Conservation (phyloP, 176 grass and related monocot genomes). For the Raddia guianensis region DNA sequence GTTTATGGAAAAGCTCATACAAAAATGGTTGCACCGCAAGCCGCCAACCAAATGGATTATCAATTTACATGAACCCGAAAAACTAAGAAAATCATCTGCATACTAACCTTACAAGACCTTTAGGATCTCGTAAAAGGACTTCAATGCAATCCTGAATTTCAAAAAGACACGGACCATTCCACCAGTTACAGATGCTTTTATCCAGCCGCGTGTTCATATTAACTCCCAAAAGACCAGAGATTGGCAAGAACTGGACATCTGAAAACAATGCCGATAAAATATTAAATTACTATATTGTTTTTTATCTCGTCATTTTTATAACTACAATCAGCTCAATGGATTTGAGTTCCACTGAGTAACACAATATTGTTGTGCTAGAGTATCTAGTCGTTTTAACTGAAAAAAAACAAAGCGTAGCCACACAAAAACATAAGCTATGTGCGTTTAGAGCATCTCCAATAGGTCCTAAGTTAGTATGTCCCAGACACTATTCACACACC, state of each 20-base stretch:
- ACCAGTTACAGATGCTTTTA: constrained; percentile 60
- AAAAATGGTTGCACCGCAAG: neutral
- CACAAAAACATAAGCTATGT: neutral
- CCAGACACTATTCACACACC: too few species aligned
- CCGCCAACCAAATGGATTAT: neutral
- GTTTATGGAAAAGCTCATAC: neutral
- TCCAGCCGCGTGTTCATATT: constrained; percentile 62
- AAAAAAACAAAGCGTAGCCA: neutral
- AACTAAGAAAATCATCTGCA: neutral
- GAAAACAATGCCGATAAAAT: constrained; percentile 31
- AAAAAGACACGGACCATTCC: constrained; percentile 64
- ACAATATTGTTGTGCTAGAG: neutral
- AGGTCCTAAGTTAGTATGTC: too few species aligned
- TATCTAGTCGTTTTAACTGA: neutral
- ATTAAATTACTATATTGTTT: constrained; percentile 7
- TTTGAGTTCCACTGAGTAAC: neutral
- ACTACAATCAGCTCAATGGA: neutral
- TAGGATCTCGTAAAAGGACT: constrained; percentile 65
- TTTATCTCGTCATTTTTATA: neutral
- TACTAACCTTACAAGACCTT: constrained; percentile 55
- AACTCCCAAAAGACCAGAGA: constrained; percentile 58
- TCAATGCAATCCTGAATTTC: constrained; percentile 63
- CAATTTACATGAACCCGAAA: neutral
- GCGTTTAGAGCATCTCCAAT: neutral
- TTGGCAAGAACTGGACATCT: constrained; percentile 76